These are phyloP conservation scores for Malus sylvestris DNA, from an alignment of 306 rosid species.

Conservation along the genomic window DNA sequence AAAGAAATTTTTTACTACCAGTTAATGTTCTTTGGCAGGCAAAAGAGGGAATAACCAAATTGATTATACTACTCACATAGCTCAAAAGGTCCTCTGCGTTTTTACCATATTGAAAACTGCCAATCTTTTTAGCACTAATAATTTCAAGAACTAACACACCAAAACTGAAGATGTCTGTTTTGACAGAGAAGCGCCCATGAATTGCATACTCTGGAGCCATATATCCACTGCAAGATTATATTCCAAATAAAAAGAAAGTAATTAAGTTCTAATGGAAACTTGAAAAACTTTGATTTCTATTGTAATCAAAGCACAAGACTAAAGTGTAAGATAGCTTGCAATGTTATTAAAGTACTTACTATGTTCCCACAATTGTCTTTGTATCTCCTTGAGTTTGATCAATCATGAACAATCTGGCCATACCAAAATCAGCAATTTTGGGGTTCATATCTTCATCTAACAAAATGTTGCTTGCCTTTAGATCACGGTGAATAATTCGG, in stretches of 20 bases:
- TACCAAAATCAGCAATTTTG: conserved; percentile 8
- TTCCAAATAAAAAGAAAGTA: not conserved
- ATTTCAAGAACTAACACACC: conserved; percentile 10
- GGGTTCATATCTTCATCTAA: conserved; percentile 6
- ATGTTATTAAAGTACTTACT: not conserved
- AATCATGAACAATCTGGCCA: not conserved
- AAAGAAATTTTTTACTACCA: not conserved
- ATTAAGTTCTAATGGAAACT: not conserved
- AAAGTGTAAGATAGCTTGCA: not conserved
- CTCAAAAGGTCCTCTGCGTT: not conserved
- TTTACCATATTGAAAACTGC: not conserved
- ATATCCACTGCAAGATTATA: conserved; percentile 7
- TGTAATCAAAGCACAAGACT: not conserved
- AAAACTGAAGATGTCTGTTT: conserved; percentile 19
- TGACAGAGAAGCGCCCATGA: conserved; percentile 7
- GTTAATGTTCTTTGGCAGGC: no score
- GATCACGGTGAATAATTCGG: not conserved
- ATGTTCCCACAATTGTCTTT: not conserved
- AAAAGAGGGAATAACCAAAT: not conserved
- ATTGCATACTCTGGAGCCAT: conserved; percentile 23
- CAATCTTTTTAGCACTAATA: not conserved
- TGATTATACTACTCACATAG: conserved; percentile 2
- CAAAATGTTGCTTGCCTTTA: not conserved
- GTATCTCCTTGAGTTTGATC: conserved; percentile 9
- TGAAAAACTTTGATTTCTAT: not conserved